phyloP scores from a whole-genome alignment of 176 grass and related monocot genomes.

The Echinochloa phyllopogon region DNA sequence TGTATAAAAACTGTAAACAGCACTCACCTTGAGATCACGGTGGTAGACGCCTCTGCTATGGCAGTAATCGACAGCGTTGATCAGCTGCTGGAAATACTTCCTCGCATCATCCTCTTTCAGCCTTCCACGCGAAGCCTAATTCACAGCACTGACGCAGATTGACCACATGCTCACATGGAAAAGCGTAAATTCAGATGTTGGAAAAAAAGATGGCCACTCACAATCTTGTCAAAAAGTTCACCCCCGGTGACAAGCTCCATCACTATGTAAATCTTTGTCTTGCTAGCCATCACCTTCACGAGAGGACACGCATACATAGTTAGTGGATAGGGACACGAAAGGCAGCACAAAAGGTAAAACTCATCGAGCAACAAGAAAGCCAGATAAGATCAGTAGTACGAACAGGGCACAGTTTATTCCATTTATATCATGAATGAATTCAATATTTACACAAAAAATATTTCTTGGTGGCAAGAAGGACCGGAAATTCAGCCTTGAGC shows the following conservation, averaged over 20 bases:
- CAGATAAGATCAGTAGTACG: neutral
- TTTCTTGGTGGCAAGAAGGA: neutral
- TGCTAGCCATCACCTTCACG: slow-evolving; percentile 96
- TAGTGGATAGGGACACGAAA: slow-evolving; percentile 26
- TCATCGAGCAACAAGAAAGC: neutral
- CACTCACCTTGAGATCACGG: slow-evolving; percentile 84
- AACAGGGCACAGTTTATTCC: neutral
- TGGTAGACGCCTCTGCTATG: slow-evolving; percentile 97
- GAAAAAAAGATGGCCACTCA: slow-evolving; percentile 40
- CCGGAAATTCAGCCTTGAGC: neutral
- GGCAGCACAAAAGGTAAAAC: slow-evolving; percentile 28
- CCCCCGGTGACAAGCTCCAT: slow-evolving; percentile 93
- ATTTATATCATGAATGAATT: neutral
- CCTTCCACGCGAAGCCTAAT: slow-evolving; percentile 75
- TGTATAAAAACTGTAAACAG: neutral
- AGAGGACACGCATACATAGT: neutral
- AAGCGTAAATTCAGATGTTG: slow-evolving; percentile 3
- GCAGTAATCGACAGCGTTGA: slow-evolving; percentile 98
- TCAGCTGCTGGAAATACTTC: slow-evolving; percentile 97
- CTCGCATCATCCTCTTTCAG: slow-evolving; percentile 95
- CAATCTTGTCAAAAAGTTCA: slow-evolving; percentile 96
- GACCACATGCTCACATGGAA: slow-evolving; percentile 1
- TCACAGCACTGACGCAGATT: neutral
- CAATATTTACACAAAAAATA: neutral
- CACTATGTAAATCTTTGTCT: slow-evolving; percentile 98